phyloP scores from a whole-genome alignment of 1,284 basidiomycete species.

The Erythrobasidium hasegawianum region DNA sequence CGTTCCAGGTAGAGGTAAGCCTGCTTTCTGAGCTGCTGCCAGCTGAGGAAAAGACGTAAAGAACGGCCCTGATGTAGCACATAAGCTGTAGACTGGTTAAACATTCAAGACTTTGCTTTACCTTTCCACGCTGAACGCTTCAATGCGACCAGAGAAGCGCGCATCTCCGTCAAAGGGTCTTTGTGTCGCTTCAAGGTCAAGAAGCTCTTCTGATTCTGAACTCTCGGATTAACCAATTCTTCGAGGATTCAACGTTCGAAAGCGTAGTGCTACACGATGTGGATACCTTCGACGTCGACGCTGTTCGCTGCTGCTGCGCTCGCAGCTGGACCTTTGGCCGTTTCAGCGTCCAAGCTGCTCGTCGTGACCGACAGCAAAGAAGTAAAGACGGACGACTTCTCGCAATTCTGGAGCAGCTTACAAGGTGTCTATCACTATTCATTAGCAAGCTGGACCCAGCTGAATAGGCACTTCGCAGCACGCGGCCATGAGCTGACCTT shows the following conservation, averaged over 20 bases:
- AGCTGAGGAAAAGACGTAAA: constrained; percentile 92
- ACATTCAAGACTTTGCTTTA: constrained; percentile 18
- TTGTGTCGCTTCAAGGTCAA: no score
- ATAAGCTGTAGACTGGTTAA: neutral
- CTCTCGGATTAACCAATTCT: no score
- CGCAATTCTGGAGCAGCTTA: constrained; percentile 73
- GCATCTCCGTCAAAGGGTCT: constrained; percentile 31
- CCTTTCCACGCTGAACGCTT: constrained; percentile 47
- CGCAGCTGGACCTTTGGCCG: constrained; percentile 4
- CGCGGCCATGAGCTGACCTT: constrained; percentile 78
- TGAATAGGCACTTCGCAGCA: constrained; percentile 51
- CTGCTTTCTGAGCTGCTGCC: constrained; percentile 73
- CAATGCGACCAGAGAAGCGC: constrained; percentile 39
- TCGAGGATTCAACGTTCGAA: no score
- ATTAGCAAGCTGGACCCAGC: neutral
- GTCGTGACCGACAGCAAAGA: constrained; percentile 72
- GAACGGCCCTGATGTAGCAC: constrained; percentile 70
- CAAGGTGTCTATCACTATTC: constrained; percentile 56
- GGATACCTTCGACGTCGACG: neutral
- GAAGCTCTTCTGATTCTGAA: no score
- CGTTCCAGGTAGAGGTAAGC: constrained; percentile 49
- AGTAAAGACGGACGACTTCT: constrained; percentile 61
- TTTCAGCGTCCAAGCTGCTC: constrained; percentile 53
- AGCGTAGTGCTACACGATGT: constrained; percentile 1
- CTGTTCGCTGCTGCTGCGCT: neutral